Base-by-base conservation (phyloP, 2,329 filamentous ascomycete species). In the Sphaerulina vaccinii region DNA sequence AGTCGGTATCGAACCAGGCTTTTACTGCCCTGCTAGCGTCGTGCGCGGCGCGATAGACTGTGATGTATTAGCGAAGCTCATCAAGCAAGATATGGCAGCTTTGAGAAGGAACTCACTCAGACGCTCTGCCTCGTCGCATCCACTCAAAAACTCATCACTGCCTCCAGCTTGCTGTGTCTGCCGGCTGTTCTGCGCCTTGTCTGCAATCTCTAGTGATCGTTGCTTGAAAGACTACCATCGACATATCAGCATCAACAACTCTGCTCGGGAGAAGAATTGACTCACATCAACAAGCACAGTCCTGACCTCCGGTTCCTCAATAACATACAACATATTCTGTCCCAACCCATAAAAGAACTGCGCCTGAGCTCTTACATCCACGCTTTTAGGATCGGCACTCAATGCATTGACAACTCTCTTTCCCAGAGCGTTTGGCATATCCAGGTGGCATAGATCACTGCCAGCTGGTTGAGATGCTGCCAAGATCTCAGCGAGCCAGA, bases 401-500 rank as follows among this genome's bases (percentile, higher is more conserved):
- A 99, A 76, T 0, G 93, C 93, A 62, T 95, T 90, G 66, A 95
- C 75, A 36, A 97, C 91, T 39, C 88, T 83, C 55, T 84, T 81
- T 4, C 87, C 85, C 1, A 97, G 81, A 3, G 88, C 85, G 0
- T 81, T 70, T 1, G 93, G 92, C 6, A 95, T 81, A 67, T 93
- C 90, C 54, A 0, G 87, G 87, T 3, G 93, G 81, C 19, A 90
- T 82, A 5, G 86, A 81, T 43, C 70, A n/a, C 70, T 10, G 72
- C 73, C 74, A 36, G 74, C 62, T 16, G 73, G 71, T 21, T 73
- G 70, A 29, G 73, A 66, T 5, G 95, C 81, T 23, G 89, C 88
- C 46, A 99, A 87, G 81, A 96, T 92, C 71, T 96, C 89, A 61
- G 87, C 90, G 10, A 99, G 84, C 93, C 93, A 99, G 60, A 97